A percentile compares a stretch with the other conserved stretches of the same genome.
These are phyloP conservation scores for Naganishia sp. DNA, from an alignment of 1,284 basidiomycete genomes.

Conservation along the genomic window DNA sequence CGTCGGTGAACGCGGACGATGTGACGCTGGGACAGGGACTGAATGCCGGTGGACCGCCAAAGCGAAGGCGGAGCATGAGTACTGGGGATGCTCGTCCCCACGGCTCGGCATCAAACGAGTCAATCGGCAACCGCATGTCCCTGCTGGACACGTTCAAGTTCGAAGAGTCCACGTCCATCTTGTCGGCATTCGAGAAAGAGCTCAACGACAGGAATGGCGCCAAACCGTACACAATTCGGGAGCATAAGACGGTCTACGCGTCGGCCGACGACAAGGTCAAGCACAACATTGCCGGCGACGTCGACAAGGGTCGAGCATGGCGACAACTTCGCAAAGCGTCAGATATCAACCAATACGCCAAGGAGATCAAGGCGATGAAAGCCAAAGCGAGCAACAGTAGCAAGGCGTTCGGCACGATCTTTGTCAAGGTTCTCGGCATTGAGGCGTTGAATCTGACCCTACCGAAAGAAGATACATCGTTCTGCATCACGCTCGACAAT, in stretches of 20 bases:
- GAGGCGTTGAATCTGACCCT: slow-evolving; percentile 71
- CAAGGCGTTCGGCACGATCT: slow-evolving; percentile 86
- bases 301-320: slow-evolving; percentile 83
- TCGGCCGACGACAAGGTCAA: slow-evolving; percentile 71
- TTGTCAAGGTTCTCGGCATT: slow-evolving; percentile 86
- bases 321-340: slow-evolving; percentile 80
- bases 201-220: slow-evolving; percentile 45
- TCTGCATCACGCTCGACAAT: slow-evolving; percentile 92
- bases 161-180: slow-evolving; percentile 44
- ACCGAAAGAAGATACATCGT: slow-evolving; percentile 68
- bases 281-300: slow-evolving; percentile 73
- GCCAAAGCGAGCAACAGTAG: slow-evolving; percentile 68
- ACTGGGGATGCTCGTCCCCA: slow-evolving; percentile 43
- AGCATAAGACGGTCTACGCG: slow-evolving; percentile 75
- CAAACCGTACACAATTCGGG: slow-evolving; percentile 65
- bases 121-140: slow-evolving; percentile 33
- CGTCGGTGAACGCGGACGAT: not conserved
- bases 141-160: slow-evolving; percentile 46
- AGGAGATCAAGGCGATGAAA: slow-evolving; percentile 78
- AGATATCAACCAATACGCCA: slow-evolving; percentile 93
- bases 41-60: slow-evolving; percentile 33
- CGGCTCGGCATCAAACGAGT: slow-evolving; percentile 13
- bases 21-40: not conserved
- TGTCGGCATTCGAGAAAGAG: slow-evolving; percentile 50
- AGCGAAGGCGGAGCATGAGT: slow-evolving; percentile 47